phyloP scores from a whole-genome alignment of 352 stramenopile species.

The Pythium dissimile region DNA sequence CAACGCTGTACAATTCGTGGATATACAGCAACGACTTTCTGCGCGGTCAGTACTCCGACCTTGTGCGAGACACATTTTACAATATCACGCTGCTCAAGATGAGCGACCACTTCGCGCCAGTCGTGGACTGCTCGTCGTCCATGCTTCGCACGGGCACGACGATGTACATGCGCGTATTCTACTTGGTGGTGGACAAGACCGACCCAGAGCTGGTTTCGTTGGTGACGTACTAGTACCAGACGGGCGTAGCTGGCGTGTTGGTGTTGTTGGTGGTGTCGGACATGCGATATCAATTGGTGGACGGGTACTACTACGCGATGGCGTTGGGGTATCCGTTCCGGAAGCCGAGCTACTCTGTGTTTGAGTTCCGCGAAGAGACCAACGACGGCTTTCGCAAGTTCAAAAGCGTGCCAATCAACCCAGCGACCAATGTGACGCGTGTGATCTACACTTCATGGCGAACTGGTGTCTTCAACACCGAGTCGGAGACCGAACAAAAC shows the following conservation, averaged over 20 bases:
- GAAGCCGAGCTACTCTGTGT: not conserved
- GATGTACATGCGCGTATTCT: constrained; percentile 13
- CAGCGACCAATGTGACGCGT: not conserved
- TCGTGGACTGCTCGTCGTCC: constrained; percentile 37
- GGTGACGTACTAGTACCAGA: constrained; percentile 14
- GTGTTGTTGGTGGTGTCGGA: not conserved
- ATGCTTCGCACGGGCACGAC: not conserved
- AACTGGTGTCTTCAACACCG: not conserved
- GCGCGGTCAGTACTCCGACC: constrained; percentile 4
- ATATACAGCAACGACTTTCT: constrained; percentile 18
- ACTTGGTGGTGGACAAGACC: constrained; percentile 13
- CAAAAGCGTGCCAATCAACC: not conserved
- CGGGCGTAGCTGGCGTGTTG: not conserved
- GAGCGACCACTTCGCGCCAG: constrained; percentile 12
- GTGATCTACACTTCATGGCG: constrained; percentile 7
- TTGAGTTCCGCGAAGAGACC: not conserved
- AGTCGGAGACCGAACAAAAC: constrained; percentile 5
- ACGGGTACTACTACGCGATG: constrained; percentile 2
- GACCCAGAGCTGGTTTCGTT: constrained; percentile 2
- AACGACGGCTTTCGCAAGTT: constrained; percentile 1
- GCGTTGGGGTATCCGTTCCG: constrained; percentile 10
- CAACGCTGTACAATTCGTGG: not conserved
- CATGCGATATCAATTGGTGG: not conserved
- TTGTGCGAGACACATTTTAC: constrained; percentile 10
- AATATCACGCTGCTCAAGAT: constrained; percentile 16